Conservation (phyloP, 2,329 filamentous ascomycete species). For the Peltaster fructicola region DNA sequence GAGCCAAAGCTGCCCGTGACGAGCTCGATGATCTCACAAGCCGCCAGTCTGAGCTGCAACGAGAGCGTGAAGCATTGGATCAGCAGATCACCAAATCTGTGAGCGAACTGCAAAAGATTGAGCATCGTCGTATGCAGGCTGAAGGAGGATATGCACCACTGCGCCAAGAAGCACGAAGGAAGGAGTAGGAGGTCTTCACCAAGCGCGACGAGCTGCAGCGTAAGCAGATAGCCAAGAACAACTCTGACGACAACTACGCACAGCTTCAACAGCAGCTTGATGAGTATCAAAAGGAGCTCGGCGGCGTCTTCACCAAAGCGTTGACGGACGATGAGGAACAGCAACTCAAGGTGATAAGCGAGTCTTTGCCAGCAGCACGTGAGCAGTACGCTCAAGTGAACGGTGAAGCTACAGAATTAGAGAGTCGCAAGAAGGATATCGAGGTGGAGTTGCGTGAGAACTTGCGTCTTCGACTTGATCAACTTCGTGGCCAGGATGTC, state of each 20-base stretch:
- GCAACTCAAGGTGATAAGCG: slow-evolving; percentile 54
- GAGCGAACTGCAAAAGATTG: slow-evolving; percentile 65
- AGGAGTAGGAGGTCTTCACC: slow-evolving; percentile 56
- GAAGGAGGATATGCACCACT: slow-evolving; percentile 71
- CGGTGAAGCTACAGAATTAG: slow-evolving; percentile 55
- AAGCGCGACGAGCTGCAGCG: slow-evolving; percentile 56
- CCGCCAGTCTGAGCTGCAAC: slow-evolving; percentile 47
- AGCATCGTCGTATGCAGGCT: slow-evolving; percentile 59
- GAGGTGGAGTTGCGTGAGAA: slow-evolving; percentile 84
- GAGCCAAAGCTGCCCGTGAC: slow-evolving; percentile 55
- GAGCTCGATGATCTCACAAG: slow-evolving; percentile 51
- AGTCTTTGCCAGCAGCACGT: slow-evolving; percentile 53
- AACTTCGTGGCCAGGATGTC: slow-evolving; percentile 59
- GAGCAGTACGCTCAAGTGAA: slow-evolving; percentile 62
- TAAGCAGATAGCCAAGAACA: slow-evolving; percentile 46
- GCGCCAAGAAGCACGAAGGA: slow-evolving; percentile 56
- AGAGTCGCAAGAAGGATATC: slow-evolving; percentile 63
- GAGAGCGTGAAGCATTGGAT: slow-evolving; percentile 58
- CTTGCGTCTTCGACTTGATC: slow-evolving; percentile 68
- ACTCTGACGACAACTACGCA: slow-evolving; percentile 43
- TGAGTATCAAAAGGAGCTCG: slow-evolving; percentile 63
- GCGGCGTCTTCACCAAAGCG: slow-evolving; percentile 81
- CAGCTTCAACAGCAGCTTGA: slow-evolving; percentile 53
- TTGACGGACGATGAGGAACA: slow-evolving; percentile 67
- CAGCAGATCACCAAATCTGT: slow-evolving; percentile 80